Base-by-base conservation (phyloP, 2,329 filamentous ascomycete genomes). In the Stachybotrys elegans region DNA sequence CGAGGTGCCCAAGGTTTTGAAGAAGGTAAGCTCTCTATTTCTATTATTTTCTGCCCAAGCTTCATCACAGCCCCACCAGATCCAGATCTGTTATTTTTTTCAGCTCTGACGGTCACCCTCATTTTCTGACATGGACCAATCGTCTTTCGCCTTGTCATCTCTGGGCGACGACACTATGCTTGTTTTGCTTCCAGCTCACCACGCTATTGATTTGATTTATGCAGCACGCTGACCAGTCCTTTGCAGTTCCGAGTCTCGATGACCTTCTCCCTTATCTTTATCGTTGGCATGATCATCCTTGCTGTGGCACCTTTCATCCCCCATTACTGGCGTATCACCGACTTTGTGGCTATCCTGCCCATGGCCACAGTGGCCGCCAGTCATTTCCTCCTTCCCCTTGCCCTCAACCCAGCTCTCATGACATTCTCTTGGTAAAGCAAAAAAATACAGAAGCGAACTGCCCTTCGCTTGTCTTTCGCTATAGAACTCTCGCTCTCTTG, bases 331-430 rank as follows among this genome's bases (percentile, higher is more conserved):
- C 71, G 70, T 43, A 85, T 86, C 56, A 81, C 70, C 38, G 81
- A 86, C 64, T 85, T 87, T 51, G 83, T 88, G 23, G 85, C 87
- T 36, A 88, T 90, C 51, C 68, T 88, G 40, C 87, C 87, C 43
- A 83, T 91, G 79, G 77, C 81, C 1, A 84, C 82, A 0, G 79
- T 89, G n/a, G 71, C 81, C 1, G 73, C 70, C 2, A 84, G 79
- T 45, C 86, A 90, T 63, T 73, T 89, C 45, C 66, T 90, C 40
- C 62, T 90, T 49, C 86, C 86, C 1, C 72, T 90, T 46, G 85
- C 79, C 4, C 68, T 91, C 40, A 90, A 90, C 63, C 86, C 85
- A n/a, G 84, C 84, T 17, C 69, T 89, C 54, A 88, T 88, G 84
- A 86, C 82, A 0, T 88, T 89, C 62, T 86, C 83, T 9, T 89